Conservation (phyloP, 345 rosid genomes). For the Nephelium lappaceum region DNA sequence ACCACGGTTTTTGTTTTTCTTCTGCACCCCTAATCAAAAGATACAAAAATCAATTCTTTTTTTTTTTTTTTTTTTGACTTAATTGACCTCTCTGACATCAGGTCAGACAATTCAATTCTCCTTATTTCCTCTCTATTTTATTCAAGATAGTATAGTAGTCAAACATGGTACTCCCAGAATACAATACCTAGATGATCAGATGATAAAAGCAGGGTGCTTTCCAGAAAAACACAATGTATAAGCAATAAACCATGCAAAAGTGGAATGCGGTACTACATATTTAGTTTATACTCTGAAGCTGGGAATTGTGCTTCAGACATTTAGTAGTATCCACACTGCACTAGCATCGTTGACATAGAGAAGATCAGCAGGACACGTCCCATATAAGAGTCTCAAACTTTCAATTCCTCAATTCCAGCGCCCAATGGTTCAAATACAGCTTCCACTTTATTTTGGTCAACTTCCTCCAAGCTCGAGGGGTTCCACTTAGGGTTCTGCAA, state of each 20-base stretch:
- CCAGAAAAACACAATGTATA: background rate
- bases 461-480: conserved; percentile 68
- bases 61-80: too few relatives aligned
- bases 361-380: background rate
- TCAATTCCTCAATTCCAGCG: conserved; percentile 57
- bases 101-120: too few relatives aligned
- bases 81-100: too few relatives aligned
- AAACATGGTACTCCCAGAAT: background rate
- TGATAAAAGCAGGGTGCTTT: background rate
- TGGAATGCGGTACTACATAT: background rate
- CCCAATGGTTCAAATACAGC: conserved; percentile 62
- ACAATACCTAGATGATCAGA: background rate
- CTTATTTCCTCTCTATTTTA: background rate
- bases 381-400: conserved; percentile 35
- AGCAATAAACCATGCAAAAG: background rate
- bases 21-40: background rate
- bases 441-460: conserved; percentile 63
- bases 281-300: background rate
- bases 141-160: background rate
- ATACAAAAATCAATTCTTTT: too few relatives aligned
- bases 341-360: background rate
- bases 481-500: conserved; percentile 91
- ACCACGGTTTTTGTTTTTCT: too few relatives aligned
- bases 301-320: background rate
- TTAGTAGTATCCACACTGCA: background rate